Conservation (phyloP, 176 grass and related monocot species). For the Carex pumila region DNA sequence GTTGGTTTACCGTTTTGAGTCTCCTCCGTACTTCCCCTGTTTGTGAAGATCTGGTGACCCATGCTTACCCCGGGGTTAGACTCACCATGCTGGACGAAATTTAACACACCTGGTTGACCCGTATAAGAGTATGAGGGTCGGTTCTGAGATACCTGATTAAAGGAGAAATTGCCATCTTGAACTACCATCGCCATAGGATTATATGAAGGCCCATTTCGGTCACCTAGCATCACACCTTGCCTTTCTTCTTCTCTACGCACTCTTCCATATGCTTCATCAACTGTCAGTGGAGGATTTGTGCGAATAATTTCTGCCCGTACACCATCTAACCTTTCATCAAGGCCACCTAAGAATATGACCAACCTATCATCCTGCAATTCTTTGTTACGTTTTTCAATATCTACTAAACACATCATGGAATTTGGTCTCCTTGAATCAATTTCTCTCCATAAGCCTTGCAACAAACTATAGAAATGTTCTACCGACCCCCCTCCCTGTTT, state of each 20-base stretch:
- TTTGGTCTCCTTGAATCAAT: neutral
- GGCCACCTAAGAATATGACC: neutral
- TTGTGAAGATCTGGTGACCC: neutral
- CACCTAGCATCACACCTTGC: neutral
- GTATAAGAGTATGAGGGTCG: neutral
- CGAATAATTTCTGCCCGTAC: neutral
- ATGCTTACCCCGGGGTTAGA: neutral
- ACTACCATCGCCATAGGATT: neutral
- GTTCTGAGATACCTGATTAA: neutral
- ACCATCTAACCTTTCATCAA: neutral
- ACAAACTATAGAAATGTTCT: neutral
- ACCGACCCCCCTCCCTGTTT: neutral
- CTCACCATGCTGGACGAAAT: neutral
- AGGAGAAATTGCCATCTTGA: neutral
- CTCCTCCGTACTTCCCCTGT: neutral
- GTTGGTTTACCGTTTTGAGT: neutral
- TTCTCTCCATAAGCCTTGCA: neutral
- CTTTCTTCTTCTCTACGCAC: neutral
- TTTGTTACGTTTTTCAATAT: slow-evolving; percentile 1
- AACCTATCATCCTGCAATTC: neutral
- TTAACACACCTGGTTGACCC: neutral
- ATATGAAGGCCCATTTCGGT: neutral
- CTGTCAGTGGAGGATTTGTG: neutral
- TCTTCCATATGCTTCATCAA: neutral
- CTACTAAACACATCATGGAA: neutral